Percentiles rank a stretch among this genome's conserved stretches.
Evolutionary conservation across 176 grass and related monocot species (phyloP).

Genomic region (Juncus inflexus): DNA sequence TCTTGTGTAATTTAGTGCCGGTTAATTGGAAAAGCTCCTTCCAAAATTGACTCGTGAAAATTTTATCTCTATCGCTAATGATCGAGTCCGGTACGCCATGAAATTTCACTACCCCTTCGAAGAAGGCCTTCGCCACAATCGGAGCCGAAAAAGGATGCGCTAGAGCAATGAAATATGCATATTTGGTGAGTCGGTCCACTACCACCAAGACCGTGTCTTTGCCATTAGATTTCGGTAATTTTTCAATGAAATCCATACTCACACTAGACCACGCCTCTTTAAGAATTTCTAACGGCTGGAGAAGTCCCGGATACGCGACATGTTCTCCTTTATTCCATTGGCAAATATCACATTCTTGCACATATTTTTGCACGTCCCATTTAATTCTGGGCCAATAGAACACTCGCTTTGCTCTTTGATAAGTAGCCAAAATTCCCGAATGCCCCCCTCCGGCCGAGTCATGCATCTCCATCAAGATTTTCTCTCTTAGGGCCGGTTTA

Average conservation of each 20-base stretch:
- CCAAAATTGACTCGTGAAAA: conserved; percentile 20
- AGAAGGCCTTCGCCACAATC: not conserved
- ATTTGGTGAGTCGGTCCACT: not conserved
- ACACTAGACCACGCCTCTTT: not conserved
- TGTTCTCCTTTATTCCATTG: not conserved
- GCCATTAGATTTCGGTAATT: not conserved
- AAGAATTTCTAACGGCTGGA: not conserved
- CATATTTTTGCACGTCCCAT: not conserved
- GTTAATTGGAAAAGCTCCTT: not conserved
- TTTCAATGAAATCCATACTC: not conserved
- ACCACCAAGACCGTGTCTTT: not conserved
- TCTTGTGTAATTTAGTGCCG: not conserved
- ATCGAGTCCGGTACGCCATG: not conserved
- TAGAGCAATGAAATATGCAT: not conserved
- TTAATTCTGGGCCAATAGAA: conserved; percentile 6
- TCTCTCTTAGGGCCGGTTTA: not conserved
- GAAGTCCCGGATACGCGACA: not conserved
- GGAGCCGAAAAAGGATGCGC: not conserved
- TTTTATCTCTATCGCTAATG: not conserved
- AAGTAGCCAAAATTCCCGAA: not conserved
- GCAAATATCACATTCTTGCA: not conserved
- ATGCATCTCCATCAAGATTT: not conserved
- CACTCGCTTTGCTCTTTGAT: not conserved
- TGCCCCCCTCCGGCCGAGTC: not conserved
- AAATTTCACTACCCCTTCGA: not conserved